Conservation (phyloP, 805 yeast species). For the Clavispora carvajalis region DNA sequence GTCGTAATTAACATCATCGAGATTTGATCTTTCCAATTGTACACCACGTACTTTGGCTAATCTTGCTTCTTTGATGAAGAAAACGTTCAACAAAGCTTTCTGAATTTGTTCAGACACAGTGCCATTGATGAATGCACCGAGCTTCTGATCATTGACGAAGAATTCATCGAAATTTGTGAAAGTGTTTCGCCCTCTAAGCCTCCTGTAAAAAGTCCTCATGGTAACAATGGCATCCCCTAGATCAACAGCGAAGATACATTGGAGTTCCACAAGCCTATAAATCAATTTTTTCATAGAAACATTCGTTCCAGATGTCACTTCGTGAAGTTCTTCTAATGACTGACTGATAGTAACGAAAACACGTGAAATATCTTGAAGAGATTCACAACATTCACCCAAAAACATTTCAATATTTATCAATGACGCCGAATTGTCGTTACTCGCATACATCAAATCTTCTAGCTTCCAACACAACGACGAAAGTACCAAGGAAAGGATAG, state of each 20-base stretch:
- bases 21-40: slow-evolving; percentile 46
- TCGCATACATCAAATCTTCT: slow-evolving; percentile 25
- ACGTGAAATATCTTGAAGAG: slow-evolving; percentile 11
- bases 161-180: slow-evolving; percentile 28
- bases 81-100: slow-evolving; percentile 34
- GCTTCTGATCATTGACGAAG: slow-evolving; percentile 17
- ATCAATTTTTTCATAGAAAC: slow-evolving; percentile 8
- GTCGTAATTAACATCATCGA: slow-evolving; percentile 44
- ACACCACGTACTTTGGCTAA: slow-evolving; percentile 32
- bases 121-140: slow-evolving; percentile 17
- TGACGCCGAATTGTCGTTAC: slow-evolving; percentile 17
- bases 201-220: slow-evolving; percentile 29
- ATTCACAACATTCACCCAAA: slow-evolving; percentile 17
- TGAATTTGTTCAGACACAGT: slow-evolving; percentile 25
- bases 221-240: slow-evolving; percentile 30
- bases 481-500: slow-evolving; percentile 22
- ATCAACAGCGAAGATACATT: slow-evolving; percentile 19
- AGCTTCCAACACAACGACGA: slow-evolving; percentile 29
- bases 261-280: slow-evolving; percentile 20
- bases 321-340: slow-evolving; percentile 7
- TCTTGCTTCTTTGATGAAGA: slow-evolving; percentile 45
- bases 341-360: slow-evolving; percentile 8
- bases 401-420: slow-evolving; percentile 19
- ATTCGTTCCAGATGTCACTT: slow-evolving; percentile 4
- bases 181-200: slow-evolving; percentile 17